Conservation (phyloP, 495 filamentous ascomycete species). For the Neurospora africana region DNA sequence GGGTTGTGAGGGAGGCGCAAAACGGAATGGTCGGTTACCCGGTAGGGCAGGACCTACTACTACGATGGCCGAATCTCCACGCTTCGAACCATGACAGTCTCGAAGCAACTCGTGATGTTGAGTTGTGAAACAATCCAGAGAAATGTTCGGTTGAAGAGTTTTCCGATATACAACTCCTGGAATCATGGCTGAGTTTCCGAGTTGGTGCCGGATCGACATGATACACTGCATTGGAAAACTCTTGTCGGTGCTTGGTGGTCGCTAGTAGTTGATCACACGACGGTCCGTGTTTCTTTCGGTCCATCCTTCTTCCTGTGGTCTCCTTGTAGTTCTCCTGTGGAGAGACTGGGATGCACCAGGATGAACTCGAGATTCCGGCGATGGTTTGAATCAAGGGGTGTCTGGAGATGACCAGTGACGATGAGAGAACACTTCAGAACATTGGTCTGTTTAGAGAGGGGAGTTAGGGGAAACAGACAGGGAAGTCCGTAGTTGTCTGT, state of each 20-base stretch:
- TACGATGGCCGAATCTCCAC: not conserved
- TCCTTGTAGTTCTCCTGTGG: not conserved
- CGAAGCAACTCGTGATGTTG: not conserved
- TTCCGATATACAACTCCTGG: not conserved
- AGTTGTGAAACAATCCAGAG: not conserved
- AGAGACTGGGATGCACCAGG: not conserved
- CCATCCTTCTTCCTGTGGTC: too few species aligned
- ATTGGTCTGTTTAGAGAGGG: not conserved
- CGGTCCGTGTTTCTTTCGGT: not conserved
- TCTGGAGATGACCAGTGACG: not conserved
- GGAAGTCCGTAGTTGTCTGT: not conserved
- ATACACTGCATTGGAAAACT: not conserved
- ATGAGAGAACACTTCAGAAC: not conserved
- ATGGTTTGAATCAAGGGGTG: not conserved
- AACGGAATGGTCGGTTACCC: not conserved
- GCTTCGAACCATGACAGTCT: not conserved
- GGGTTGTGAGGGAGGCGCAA: not conserved
- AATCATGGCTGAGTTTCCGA: not conserved
- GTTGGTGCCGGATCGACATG: not conserved
- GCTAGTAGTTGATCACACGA: not conserved
- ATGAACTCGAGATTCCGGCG: not conserved
- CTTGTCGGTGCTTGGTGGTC: not conserved
- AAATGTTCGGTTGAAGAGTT: not conserved
- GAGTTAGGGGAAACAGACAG: not conserved
- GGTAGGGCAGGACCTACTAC: not conserved